Evolutionary conservation across 2,329 filamentous ascomycete genomes (phyloP), one percentile per base, ranked within the genome.

Genomic region (Kalaharituber pfeilii): DNA sequence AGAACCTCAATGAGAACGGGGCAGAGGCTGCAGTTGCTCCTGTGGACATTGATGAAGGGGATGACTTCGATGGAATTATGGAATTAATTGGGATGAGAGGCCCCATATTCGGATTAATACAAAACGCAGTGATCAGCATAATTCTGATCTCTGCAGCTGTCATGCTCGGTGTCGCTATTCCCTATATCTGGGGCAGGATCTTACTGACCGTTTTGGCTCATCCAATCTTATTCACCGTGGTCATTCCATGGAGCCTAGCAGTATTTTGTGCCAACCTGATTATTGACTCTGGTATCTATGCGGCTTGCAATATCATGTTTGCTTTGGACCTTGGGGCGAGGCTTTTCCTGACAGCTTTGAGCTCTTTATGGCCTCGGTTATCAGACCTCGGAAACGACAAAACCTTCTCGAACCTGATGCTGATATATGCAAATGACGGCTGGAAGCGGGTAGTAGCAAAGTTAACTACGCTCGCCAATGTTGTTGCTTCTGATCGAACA

Each of bases 71-170:
- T 66, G 91, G 91, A 0, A 85, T 98, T 52, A 80, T 98, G 72
- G 91, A 98, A 67, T 77, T 98, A 15, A 83, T 98, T 56, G 91
- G 91, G 33, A 93, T 98, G 84, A 86, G 93, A 64, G 91, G 91
- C 0, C 91, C 91, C 0, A 74, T 98, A 2, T 82, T 83, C 13
- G 87, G 86, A 2, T 75, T 98, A 5, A 80, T 96, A 61, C 91
- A 98, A 65, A 98, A 98, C 62, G 87, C 85, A 53, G 80, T 95
- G 15, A 98, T 98, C 68, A 94, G 89, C 66, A 82, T 84, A 6
- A 82, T 96, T 47, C 75, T 98, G 26, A 86, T 98, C 13, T 84
- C 85, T 1, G 78, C 89, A 51, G 94, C 88, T 13, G 80, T 98
- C 42, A 82, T 86, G 52, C 72, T 84, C 56, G 89, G 87, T 51